Evolutionary conservation across 768 basidiomycete genomes (phyloP), one percentile per base, ranked within the genome.

Genomic region (Lentinula raphanica): DNA sequence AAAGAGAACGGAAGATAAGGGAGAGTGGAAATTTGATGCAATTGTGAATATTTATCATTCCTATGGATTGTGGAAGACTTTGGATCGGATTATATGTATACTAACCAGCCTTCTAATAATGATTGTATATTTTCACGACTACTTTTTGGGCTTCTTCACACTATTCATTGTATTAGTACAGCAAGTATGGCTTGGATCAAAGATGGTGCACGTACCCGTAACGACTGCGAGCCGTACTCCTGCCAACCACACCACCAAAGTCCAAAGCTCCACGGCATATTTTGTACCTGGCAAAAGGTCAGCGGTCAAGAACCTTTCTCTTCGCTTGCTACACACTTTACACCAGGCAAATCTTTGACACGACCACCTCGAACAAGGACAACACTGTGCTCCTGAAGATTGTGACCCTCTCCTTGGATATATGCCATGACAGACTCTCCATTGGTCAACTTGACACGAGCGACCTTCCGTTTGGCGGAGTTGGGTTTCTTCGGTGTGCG

Each of bases 281-380:
- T 72, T 98, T 98, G 76, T 98, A 98, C 68, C 96, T 98, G 65
- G 11, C 51, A 35, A 31, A 58, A 36, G 28, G 49, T 38, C 25
- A 49, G 45, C 28, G 31, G 32, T 53, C 42, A 13, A 3, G 42
- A n/a, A 27, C 36, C 56, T 11, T 40, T n/a, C 19, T 44, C 28
- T 39, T 12, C 19, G 44, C 17, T 32, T 32, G 36, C 12, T 23
- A 72, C 84, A 53, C 64, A 97, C 97, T 91, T 86, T 28, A 98
- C 92, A 82, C 97, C 95, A 36, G 96, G 96, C 70, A 98, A 79
- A 86, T 99, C 97, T 77, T 98, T 95, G 1, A 94, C 88, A 74
- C 94, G 84, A 13, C 97, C 97, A 4, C 97, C 97, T 65, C 95
- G 77, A n/a, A 98, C 84, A 44, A 98, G 72, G 1, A 98, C 94